Conservation (phyloP, 768 basidiomycete genomes). For the Crepidotus variabilis region DNA sequence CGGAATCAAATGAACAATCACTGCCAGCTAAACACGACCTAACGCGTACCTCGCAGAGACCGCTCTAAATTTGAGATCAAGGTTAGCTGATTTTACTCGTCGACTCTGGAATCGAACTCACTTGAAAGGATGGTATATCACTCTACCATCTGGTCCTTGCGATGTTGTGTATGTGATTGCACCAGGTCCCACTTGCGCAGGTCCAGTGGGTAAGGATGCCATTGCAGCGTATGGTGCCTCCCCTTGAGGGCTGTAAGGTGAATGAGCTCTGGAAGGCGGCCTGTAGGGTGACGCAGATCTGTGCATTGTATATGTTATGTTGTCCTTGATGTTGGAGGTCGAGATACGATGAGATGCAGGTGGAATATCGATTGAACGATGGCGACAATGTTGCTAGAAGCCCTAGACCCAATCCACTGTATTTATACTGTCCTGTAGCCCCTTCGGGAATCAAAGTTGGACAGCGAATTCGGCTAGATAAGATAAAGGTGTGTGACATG, state of each 20-base stretch:
- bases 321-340: neutral
- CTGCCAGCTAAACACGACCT: constrained; percentile 6
- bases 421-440: neutral
- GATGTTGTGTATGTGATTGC: constrained; percentile 72
- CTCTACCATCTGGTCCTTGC: constrained; percentile 54
- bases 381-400: neutral
- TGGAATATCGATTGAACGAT: neutral
- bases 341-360: neutral
- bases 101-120: constrained; percentile 26
- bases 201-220: constrained; percentile 21
- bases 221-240: constrained; percentile 21
- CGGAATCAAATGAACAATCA: constrained; percentile 8
- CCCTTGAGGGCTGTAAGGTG: constrained; percentile 17
- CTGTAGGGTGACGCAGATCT: constrained; percentile 30
- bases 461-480: constrained; percentile 15
- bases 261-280: constrained; percentile 22
- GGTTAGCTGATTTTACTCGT: constrained; percentile 15
- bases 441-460: neutral
- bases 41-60: constrained; percentile 64
- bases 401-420: constrained; percentile 1
- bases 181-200: constrained; percentile 57
- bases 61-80: constrained; percentile 42
- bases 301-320: constrained; percentile 21
- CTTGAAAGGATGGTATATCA: constrained; percentile 75
- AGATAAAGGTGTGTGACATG: constrained; percentile 9